A percentile compares a stretch with the other conserved stretches of the same genome.
Evolutionary conservation across 352 stramenopile species (phyloP).

Genomic region (Globisporangium canariense): DNA sequence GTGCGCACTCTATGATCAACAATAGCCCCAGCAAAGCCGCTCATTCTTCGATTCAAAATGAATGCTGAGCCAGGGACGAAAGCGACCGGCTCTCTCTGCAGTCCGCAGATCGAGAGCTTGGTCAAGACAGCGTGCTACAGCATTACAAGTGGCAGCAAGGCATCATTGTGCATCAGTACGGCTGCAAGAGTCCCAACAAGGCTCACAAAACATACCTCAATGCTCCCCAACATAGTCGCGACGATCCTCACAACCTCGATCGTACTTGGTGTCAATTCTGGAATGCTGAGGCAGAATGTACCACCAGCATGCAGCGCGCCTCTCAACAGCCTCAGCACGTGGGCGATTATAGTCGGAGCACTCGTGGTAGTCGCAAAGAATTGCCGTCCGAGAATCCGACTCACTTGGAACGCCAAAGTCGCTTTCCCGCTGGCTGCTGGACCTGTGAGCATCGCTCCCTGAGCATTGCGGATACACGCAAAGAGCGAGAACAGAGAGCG

Average conservation of each 20-base stretch:
- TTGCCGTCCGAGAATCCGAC: constrained; percentile 38
- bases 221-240: constrained; percentile 20
- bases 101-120: constrained; percentile 23
- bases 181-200: neutral
- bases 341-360: constrained; percentile 17
- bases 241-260: constrained; percentile 26
- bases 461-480: constrained; percentile 34
- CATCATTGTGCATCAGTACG: neutral
- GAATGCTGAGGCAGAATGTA: constrained; percentile 30
- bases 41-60: constrained; percentile 17
- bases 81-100: constrained; percentile 28
- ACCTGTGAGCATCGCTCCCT: constrained; percentile 28
- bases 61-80: constrained; percentile 39
- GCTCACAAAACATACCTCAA: constrained; percentile 21
- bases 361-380: constrained; percentile 26
- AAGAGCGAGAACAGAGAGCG: constrained; percentile 54
- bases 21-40: neutral
- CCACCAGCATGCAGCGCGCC: constrained; percentile 41
- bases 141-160: neutral
- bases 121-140: constrained; percentile 29
- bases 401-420: constrained; percentile 38
- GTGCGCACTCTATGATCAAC: neutral
- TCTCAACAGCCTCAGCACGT: constrained; percentile 37
- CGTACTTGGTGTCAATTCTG: neutral
- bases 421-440: constrained; percentile 28